Conservation (phyloP, 306 rosid species). For the Neltuma alba region DNA sequence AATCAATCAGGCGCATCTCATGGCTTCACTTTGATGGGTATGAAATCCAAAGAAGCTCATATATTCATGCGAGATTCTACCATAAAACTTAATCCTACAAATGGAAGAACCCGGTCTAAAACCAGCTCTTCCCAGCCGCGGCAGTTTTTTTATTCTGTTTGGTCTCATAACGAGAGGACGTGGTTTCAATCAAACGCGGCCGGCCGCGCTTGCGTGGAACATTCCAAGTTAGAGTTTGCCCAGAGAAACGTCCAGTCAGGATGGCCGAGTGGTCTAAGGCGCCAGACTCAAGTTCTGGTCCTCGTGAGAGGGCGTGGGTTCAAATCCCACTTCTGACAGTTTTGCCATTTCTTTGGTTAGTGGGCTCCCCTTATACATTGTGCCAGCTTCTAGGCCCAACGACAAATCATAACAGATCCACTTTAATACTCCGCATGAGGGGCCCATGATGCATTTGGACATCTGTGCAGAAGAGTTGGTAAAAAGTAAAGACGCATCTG, state of each 20-base stretch:
- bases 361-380: neutral
- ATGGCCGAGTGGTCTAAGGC: constrained; percentile 49
- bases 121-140: neutral
- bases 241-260: constrained; percentile 26
- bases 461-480: no score
- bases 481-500: no score
- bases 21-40: neutral
- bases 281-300: constrained; percentile 52
- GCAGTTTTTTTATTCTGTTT: no score
- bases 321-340: constrained; percentile 50
- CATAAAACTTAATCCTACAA: neutral
- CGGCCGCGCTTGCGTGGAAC: no score
- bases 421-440: neutral
- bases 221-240: no score
- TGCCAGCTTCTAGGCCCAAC: neutral
- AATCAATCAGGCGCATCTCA: neutral
- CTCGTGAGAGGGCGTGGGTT: constrained; percentile 49
- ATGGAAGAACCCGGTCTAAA: neutral
- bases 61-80: neutral
- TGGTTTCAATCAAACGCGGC: no score
- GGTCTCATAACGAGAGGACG: no score
- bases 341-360: neutral
- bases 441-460: no score
- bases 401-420: neutral
- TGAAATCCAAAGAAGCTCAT: neutral